These are phyloP conservation scores for Fusarium phyllophilum DNA, from an alignment of 2,329 filamentous ascomycete genomes.

Conservation along the genomic window DNA sequence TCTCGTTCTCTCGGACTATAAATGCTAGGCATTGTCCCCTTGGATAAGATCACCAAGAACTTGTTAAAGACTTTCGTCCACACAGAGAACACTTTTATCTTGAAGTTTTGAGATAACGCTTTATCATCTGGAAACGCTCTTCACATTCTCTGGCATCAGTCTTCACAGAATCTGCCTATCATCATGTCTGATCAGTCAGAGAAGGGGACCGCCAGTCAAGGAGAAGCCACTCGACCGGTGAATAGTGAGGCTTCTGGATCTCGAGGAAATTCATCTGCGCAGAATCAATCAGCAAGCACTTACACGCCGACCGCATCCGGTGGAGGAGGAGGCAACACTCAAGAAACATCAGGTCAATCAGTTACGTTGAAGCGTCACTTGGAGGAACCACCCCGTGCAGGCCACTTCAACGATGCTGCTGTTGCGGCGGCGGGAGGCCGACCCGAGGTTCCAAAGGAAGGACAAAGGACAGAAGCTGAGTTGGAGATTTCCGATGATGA, in stretches of 20 bases:
- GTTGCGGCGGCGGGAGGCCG: too few relatives aligned
- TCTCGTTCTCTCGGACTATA: background rate
- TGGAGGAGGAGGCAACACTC: background rate
- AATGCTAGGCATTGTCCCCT: background rate
- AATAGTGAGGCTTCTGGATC: background rate
- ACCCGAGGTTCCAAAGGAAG: too few relatives aligned
- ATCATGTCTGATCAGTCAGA: background rate
- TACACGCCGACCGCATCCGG: background rate
- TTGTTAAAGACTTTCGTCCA: background rate
- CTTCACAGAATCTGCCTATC: background rate
- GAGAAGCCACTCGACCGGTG: too few relatives aligned
- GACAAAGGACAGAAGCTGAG: too few relatives aligned
- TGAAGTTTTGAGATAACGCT: background rate
- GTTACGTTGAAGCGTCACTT: too few relatives aligned
- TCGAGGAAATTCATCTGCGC: background rate
- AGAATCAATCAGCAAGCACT: background rate
- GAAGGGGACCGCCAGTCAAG: background rate
- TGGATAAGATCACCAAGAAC: background rate
- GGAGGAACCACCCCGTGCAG: too few relatives aligned
- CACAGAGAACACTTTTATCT: background rate
- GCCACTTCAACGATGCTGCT: too few relatives aligned
- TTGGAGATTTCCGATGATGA: too few relatives aligned
- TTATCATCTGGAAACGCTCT: background rate
- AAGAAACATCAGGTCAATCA: background rate
- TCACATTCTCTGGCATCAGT: background rate